Evolutionary conservation across 177 flowering plant species (phyloP), one percentile per base, ranked within the genome.

Genomic region (Tripterygium wilfordii): DNA sequence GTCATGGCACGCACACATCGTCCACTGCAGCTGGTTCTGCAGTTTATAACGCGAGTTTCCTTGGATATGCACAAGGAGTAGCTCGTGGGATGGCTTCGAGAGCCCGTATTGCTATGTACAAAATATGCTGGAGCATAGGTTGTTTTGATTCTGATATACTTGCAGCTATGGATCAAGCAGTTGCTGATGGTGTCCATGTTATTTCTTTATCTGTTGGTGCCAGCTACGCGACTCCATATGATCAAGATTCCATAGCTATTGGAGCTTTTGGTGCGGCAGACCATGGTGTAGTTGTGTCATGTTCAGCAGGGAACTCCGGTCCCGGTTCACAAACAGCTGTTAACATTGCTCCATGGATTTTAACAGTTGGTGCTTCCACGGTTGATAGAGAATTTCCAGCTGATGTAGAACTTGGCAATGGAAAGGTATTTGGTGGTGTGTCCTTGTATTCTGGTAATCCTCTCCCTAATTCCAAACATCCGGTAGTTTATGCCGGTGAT

Each of bases 1-100:
- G 98, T 0, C 98, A 92, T 35, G 98, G 98, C 2, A 78, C 96
- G 0, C 96, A 92, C 53, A 85, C 96, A 0, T 78, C 98, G 0
- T 88, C 98, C 0, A 86, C 94, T 0, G 94, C 91, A 0, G 96
- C 96, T 2, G 96, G 96, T 9, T 55, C 82, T 1, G 48, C 51
- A 6, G 96, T 85, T 0, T 9, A 16, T 1, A 66, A 71, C 54
- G 96, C 91, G 8, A 73, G 88, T 26, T 68, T 83, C 15, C 74
- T 28, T 46, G 52, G 58, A 1, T 85, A 70, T 36, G 98, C 94
- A 0, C n/a, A 12, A 0, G 96, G 98, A 0, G 75, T 71, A n/a
- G 94, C 96, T 1, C 65, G 85, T 37, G 98, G 98, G 0, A 82
- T 92, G 88, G 96, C 96, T 0, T 50, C 72, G 0, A 80, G 73